phyloP scores from a whole-genome alignment of 2,329 filamentous ascomycete species.

The Fusarium continuum region DNA sequence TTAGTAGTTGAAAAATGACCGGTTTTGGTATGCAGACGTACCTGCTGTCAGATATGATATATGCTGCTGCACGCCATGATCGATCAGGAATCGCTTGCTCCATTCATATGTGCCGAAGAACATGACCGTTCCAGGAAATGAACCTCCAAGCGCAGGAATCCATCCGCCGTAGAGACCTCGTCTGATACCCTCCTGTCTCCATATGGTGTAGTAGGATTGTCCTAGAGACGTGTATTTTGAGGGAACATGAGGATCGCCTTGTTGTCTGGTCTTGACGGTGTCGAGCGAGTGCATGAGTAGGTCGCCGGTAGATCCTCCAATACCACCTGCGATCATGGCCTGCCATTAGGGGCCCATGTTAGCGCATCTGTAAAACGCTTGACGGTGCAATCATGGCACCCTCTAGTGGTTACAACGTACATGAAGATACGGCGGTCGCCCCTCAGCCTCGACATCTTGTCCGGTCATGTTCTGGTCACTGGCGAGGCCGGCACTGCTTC shows the following conservation, averaged over 20 bases:
- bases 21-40: slow-evolving; percentile 49
- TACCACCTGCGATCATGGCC: slow-evolving; percentile 94
- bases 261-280: slow-evolving; percentile 97
- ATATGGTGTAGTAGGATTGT: slow-evolving; percentile 91
- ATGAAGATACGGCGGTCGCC: slow-evolving; percentile 56
- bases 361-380: slow-evolving; percentile 22
- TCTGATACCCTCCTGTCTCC: slow-evolving; percentile 87
- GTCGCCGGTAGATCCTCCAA: slow-evolving; percentile 92
- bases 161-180: slow-evolving; percentile 94
- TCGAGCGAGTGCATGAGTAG: slow-evolving; percentile 99
- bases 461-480: slow-evolving; percentile 48
- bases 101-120: slow-evolving; percentile 98
- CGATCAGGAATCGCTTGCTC: slow-evolving; percentile 89
- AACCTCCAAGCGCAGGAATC: slow-evolving; percentile 87
- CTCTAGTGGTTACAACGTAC: slow-evolving; percentile 44
- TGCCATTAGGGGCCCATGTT: slow-evolving; percentile 50
- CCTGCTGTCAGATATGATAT: slow-evolving; percentile 87
- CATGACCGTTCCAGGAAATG: slow-evolving; percentile 90
- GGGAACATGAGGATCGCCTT: slow-evolving; percentile 92
- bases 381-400: neutral
- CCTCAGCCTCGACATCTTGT: slow-evolving; percentile 54
- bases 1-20: neutral
- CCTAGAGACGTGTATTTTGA: slow-evolving; percentile 92
- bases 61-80: slow-evolving; percentile 81
- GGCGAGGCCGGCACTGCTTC: slow-evolving; percentile 38